These are phyloP conservation scores for Aspergillus amoenus DNA, from an alignment of 2,329 filamentous ascomycete species.

Conservation along the genomic window DNA sequence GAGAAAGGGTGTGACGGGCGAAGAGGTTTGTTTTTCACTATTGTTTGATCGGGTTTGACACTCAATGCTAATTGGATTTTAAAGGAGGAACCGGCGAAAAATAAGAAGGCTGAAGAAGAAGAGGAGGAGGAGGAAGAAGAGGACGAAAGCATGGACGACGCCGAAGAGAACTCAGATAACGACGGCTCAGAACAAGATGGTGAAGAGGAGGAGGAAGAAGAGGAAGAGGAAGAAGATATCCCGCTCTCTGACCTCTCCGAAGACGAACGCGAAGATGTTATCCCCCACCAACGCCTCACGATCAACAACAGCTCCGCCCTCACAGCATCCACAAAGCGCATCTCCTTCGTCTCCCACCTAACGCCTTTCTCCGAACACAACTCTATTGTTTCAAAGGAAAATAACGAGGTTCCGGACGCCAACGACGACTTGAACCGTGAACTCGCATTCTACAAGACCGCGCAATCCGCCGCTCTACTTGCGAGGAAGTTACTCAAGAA, in stretches of 20 bases:
- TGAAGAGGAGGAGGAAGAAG: constrained; percentile 60
- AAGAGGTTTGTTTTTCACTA: constrained; percentile 12
- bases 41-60: background rate
- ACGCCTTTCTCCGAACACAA: constrained; percentile 84
- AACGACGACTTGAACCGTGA: constrained; percentile 92
- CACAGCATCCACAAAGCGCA: constrained; percentile 71
- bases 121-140: constrained; percentile 32
- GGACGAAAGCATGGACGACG: constrained; percentile 35
- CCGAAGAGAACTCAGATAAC: constrained; percentile 26
- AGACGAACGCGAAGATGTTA: constrained; percentile 80
- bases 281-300: constrained; percentile 87
- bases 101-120: constrained; percentile 7
- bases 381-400: constrained; percentile 66
- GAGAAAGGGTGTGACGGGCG: constrained; percentile 38
- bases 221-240: constrained; percentile 81
- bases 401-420: constrained; percentile 75
- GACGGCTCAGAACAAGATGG: constrained; percentile 31
- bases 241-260: constrained; percentile 81
- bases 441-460: constrained; percentile 89
- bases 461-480: constrained; percentile 71
- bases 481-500: constrained; percentile 74
- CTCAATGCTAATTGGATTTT: background rate
- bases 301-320: constrained; percentile 97
- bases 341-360: constrained; percentile 54
- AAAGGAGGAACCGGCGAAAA: background rate